Conservation (phyloP, 169 alveolate species). For the Amoebophrya sp. region DNA sequence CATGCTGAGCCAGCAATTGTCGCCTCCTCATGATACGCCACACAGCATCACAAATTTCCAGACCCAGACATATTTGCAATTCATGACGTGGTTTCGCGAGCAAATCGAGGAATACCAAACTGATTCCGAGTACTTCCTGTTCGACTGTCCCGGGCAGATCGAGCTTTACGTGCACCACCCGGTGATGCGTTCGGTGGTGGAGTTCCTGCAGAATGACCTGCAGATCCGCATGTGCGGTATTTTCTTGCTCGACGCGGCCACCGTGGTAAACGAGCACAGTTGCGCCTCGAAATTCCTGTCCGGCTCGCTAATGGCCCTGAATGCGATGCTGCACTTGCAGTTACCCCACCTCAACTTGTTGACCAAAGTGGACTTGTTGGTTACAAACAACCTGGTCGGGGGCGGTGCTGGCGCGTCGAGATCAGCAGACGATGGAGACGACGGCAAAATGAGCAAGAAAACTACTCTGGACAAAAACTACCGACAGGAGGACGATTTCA, state of each 20-base stretch:
- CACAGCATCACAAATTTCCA: too few relatives aligned
- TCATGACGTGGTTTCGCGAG: conserved; percentile 72
- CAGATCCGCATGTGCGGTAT: conserved; percentile 74
- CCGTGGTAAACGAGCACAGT: conserved; percentile 66
- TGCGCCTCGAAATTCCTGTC: conserved; percentile 65
- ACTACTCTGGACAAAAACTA: too few relatives aligned
- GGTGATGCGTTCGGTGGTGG: conserved; percentile 60
- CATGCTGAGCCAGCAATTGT: too few relatives aligned
- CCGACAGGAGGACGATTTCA: too few relatives aligned
- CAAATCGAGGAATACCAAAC: conserved; percentile 52
- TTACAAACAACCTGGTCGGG: conserved; percentile 45
- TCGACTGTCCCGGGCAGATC: conserved; percentile 89
- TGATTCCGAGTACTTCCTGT: conserved; percentile 70
- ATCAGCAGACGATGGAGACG: not conserved
- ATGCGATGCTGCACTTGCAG: conserved; percentile 77
- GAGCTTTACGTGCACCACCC: conserved; percentile 83
- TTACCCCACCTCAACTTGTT: conserved; percentile 76
- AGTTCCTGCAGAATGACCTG: conserved; percentile 57
- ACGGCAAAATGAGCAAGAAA: not conserved
- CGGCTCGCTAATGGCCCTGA: conserved; percentile 70
- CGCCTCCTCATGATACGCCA: too few relatives aligned
- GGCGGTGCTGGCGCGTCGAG: too few relatives aligned
- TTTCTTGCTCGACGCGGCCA: conserved; percentile 70
- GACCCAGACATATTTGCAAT: too few relatives aligned
- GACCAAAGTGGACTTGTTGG: conserved; percentile 80